Evolutionary conservation across 768 basidiomycete genomes (phyloP).

Genomic region (Porphyrellus cyaneotinctus): DNA sequence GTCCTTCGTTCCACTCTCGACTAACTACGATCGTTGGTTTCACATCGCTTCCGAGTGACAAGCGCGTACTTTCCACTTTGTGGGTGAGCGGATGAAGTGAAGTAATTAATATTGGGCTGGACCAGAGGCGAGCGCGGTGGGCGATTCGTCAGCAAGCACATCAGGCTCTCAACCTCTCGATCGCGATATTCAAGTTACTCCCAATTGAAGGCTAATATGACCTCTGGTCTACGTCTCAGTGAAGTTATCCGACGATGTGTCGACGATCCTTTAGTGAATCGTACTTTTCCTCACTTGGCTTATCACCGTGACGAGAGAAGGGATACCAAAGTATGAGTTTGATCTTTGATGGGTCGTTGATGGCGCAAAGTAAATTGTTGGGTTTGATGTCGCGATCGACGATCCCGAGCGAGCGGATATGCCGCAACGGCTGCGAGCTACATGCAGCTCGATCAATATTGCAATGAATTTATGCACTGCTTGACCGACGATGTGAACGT

Average conservation of each 20-base stretch:
- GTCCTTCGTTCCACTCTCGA: no score
- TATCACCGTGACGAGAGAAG: neutral
- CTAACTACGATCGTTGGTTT: no score
- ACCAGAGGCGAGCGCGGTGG: no score
- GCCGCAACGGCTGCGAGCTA: neutral
- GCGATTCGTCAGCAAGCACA: no score
- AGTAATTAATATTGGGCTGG: no score
- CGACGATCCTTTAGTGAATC: neutral
- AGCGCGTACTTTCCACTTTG: no score
- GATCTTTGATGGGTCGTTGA: neutral
- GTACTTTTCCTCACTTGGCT: neutral
- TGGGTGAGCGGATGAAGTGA: no score
- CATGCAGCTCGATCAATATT: neutral
- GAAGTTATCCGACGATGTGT: neutral
- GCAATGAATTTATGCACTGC: neutral
- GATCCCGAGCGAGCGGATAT: neutral
- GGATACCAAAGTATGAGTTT: conserved; percentile 6
- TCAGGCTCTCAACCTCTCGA: no score
- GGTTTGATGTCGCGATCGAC: conserved; percentile 2
- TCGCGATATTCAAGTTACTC: no score
- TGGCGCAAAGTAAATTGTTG: neutral
- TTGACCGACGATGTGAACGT: neutral
- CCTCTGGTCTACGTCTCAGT: no score
- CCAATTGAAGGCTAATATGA: no score
- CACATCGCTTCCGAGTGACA: no score